phyloP scores from a whole-genome alignment of 2,329 filamentous ascomycete species.

The Fusarium sp. region DNA sequence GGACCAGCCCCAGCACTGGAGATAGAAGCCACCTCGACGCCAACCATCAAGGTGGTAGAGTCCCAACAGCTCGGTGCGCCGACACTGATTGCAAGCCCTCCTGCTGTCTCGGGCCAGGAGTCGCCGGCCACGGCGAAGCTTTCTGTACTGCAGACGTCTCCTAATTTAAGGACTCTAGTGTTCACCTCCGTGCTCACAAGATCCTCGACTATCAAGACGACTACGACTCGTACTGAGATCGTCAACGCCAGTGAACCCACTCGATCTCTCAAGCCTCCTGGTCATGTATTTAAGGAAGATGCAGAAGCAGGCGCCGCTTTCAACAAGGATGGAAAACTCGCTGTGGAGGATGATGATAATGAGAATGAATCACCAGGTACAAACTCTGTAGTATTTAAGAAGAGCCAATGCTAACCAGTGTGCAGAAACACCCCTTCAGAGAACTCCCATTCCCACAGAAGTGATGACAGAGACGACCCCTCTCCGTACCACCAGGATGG shows the following conservation, averaged over 20 bases:
- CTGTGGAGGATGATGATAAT: neutral
- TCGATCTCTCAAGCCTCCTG: slow-evolving; percentile 7
- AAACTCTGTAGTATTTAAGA: neutral
- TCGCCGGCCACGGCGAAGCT: neutral
- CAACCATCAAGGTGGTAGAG: neutral
- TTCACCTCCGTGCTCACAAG: slow-evolving; percentile 40
- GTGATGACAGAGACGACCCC: neutral
- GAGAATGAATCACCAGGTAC: slow-evolving; percentile 4
- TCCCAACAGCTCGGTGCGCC: slow-evolving; percentile 9
- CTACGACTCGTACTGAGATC: slow-evolving; percentile 30
- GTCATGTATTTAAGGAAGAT: slow-evolving; percentile 31
- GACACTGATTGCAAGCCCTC: neutral
- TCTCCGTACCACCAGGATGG: neutral
- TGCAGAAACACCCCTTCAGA: slow-evolving; percentile 5
- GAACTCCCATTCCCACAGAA: neutral
- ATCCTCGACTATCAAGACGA: slow-evolving; percentile 31
- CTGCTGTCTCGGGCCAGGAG: neutral
- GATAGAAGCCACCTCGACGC: slow-evolving; percentile 1
- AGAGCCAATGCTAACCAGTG: neutral
- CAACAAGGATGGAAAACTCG: slow-evolving; percentile 11
- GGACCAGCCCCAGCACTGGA: neutral
- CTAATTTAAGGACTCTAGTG: slow-evolving; percentile 26
- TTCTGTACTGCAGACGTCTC: neutral
- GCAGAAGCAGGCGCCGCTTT: slow-evolving; percentile 2
- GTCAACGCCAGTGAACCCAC: slow-evolving; percentile 18